Base-by-base conservation (phyloP, 208 protist species). In the Trypanosoma avium region DNA sequence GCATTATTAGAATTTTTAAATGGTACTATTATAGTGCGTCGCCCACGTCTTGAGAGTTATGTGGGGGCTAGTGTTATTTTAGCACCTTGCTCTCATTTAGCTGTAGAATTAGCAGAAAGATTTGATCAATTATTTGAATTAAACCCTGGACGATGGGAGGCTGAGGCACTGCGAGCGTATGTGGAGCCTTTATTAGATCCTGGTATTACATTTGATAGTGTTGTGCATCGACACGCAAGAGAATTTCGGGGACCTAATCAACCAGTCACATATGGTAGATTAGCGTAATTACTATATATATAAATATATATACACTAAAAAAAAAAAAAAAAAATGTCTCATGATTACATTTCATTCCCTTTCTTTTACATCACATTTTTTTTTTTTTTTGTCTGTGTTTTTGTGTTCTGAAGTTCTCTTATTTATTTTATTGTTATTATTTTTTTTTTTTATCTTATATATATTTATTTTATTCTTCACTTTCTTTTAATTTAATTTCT, bases 241-340 rank as follows among this genome's bases (percentile, higher is more conserved):
- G 88, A 91, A 63, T 88, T 84, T 54, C 70, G 82, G 5, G 63
- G 79, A 35, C 88, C 88, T 27, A 80, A 82, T 7, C 53, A 87
- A 46, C 75, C 81, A 0, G 63, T 86, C 17, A 78, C 57, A 50
- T 94, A 91, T 54, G 64, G 77, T 0, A 68, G 54, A 27, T 79
- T 93, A 15, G 52, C 43, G 4, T 78, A 33, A 58, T 45, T 35
- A 10, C 19, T 17, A 33, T 24, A n/a, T n/a, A n/a, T n/a, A n/a
- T n/a, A n/a, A n/a, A n/a, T n/a, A n/a, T n/a, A n/a, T n/a, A n/a
- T n/a, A n/a, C n/a, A n/a, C n/a, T n/a, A n/a, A 53, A 56, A 30
- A 62, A 3, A 33, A 30, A 3, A 27, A 27, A 19, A 22, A 4
- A 17, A 27, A 32, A 45, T n/a, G n/a, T n/a, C n/a, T n/a, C n/a